phyloP scores from a whole-genome alignment of 1,284 basidiomycete genomes.

The Irpex rosettiformis region DNA sequence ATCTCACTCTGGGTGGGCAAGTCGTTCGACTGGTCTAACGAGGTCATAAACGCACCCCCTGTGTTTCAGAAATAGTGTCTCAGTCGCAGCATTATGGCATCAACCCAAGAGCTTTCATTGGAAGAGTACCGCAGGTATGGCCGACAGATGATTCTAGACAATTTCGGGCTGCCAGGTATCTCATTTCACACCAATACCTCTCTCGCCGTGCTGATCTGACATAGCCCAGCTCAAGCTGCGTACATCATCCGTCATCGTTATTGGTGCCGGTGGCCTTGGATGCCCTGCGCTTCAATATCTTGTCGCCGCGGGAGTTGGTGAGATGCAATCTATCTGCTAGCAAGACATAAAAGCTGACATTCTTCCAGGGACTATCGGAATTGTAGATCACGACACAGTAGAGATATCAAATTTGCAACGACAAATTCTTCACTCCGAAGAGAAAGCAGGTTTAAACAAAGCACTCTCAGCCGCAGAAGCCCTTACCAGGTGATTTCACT shows the following conservation, averaged over 20 bases:
- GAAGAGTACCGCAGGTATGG: slow-evolving; percentile 91
- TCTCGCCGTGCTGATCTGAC: slow-evolving; percentile 1
- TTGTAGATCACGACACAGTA: slow-evolving; percentile 91
- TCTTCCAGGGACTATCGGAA: slow-evolving; percentile 68
- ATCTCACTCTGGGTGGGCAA: too few relatives aligned
- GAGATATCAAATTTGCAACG: slow-evolving; percentile 93
- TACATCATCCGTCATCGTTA: slow-evolving; percentile 75
- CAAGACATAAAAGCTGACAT: not conserved
- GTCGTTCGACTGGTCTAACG: too few relatives aligned
- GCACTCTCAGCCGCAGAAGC: slow-evolving; percentile 77
- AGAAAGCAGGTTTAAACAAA: slow-evolving; percentile 79
- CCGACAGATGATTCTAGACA: slow-evolving; percentile 94
- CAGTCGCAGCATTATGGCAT: not conserved
- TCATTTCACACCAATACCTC: not conserved
- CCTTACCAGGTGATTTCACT: slow-evolving; percentile 43
- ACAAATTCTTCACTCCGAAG: slow-evolving; percentile 87
- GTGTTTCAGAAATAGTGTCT: not conserved
- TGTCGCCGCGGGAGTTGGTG: slow-evolving; percentile 88
- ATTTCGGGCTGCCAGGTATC: slow-evolving; percentile 80
- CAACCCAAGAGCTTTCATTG: slow-evolving; percentile 31
- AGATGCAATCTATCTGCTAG: slow-evolving; percentile 20
- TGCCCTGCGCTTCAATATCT: slow-evolving; percentile 96
- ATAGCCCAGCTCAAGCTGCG: slow-evolving; percentile 84
- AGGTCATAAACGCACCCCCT: not conserved
- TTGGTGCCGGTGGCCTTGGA: slow-evolving; percentile 95